A percentile compares a stretch with the other conserved stretches of the same genome.
Evolutionary conservation across 768 basidiomycete species (phyloP).

Genomic region (Phaeotremella skinneri): DNA sequence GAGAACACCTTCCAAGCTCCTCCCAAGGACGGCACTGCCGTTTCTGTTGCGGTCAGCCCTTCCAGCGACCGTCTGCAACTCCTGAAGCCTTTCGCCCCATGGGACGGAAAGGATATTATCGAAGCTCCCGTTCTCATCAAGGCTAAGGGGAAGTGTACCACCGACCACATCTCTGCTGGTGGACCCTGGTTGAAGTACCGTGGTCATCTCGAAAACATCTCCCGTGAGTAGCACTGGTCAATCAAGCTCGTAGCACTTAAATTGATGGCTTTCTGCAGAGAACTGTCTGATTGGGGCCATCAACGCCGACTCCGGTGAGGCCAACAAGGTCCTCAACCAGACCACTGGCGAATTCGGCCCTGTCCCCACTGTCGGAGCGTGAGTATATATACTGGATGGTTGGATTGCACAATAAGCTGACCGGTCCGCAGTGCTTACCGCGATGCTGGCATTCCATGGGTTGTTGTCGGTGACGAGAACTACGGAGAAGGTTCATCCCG

Average conservation of each 20-base stretch:
- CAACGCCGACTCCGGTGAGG: conserved; percentile 90
- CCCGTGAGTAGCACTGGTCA: conserved; percentile 60
- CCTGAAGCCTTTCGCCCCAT: conserved; percentile 80
- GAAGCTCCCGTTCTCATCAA: conserved; percentile 95
- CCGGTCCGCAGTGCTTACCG: conserved; percentile 63
- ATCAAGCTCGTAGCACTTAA: neutral
- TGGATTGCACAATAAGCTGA: conserved; percentile 3
- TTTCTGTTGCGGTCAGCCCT: conserved; percentile 81
- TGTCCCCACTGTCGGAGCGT: conserved; percentile 78
- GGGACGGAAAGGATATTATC: conserved; percentile 87
- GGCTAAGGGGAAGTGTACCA: conserved; percentile 98
- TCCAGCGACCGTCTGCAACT: conserved; percentile 87
- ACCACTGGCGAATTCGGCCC: conserved; percentile 77
- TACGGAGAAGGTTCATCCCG: conserved; percentile 98
- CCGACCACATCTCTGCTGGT: conserved; percentile 94
- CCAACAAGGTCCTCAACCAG: conserved; percentile 87
- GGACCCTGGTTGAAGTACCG: conserved; percentile 99
- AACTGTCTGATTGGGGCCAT: conserved; percentile 98
- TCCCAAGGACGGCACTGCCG: conserved; percentile 75
- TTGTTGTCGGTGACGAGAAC: conserved; percentile 79
- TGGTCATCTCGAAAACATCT: conserved; percentile 97
- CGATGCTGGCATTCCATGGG: conserved; percentile 87
- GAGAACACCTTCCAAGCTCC: conserved; percentile 96
- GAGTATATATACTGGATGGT: conserved; percentile 7
- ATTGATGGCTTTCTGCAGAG: conserved; percentile 56